Percentiles rank a stretch among this genome's conserved stretches.
These are phyloP conservation scores for Panicum hallii DNA, from an alignment of 202 grass and related monocot genomes.

Conservation along the genomic window DNA sequence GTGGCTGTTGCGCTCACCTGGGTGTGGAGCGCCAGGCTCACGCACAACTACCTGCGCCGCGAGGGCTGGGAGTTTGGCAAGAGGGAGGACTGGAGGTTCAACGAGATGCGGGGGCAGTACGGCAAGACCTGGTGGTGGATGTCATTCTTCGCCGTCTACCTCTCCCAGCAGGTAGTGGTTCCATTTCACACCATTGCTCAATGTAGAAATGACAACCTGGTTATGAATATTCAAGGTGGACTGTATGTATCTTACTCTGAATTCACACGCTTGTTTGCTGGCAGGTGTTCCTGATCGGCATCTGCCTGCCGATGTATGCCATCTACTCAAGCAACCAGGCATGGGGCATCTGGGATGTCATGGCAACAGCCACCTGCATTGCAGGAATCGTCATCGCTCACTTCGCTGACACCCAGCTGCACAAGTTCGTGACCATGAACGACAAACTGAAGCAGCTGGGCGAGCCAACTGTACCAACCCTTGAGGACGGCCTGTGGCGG, in stretches of 20 bases:
- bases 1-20: slow-evolving; percentile 61
- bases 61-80: slow-evolving; percentile 82
- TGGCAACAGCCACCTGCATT: slow-evolving; percentile 57
- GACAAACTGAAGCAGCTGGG: slow-evolving; percentile 56
- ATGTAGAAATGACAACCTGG: slow-evolving; percentile 34
- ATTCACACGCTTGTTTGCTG: neutral
- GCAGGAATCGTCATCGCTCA: slow-evolving; percentile 63
- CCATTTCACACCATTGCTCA: neutral
- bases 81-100: slow-evolving; percentile 90
- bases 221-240: neutral
- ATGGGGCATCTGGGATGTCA: slow-evolving; percentile 62
- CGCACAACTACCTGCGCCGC: slow-evolving; percentile 94
- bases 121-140: slow-evolving; percentile 91
- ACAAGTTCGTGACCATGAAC: slow-evolving; percentile 65
- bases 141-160: slow-evolving; percentile 89
- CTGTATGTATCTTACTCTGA: neutral
- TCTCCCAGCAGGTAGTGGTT: slow-evolving; percentile 75
- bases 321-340: slow-evolving; percentile 61
- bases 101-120: slow-evolving; percentile 82
- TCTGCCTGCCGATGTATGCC: slow-evolving; percentile 86
- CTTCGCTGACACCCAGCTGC: slow-evolving; percentile 87
- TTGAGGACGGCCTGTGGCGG: slow-evolving; percentile 68
- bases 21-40: slow-evolving; percentile 87
- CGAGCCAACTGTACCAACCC: slow-evolving; percentile 50
- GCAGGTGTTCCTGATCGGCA: slow-evolving; percentile 82